Conservation (phyloP, 2,329 filamentous ascomycete species). For the Penicillium sp. region DNA sequence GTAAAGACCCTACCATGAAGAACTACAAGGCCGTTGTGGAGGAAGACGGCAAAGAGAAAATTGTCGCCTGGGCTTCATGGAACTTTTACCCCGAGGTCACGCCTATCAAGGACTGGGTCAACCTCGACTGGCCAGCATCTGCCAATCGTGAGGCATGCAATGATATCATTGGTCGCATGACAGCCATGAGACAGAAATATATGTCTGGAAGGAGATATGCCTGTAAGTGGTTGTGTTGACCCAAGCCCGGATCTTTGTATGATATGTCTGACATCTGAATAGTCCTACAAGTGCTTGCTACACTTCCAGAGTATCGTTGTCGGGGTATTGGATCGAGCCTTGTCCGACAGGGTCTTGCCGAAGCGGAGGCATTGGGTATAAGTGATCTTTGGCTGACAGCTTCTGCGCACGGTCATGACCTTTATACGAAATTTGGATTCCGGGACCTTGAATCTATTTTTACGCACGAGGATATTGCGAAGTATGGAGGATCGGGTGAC, state of each 20-base stretch:
- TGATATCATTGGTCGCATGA: background rate
- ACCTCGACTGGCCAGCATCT: background rate
- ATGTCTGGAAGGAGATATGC: background rate
- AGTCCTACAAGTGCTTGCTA: constrained; percentile 1
- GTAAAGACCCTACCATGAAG: background rate
- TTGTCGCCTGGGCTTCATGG: background rate
- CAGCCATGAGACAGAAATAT: background rate
- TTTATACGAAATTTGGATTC: constrained; percentile 1
- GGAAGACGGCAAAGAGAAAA: background rate
- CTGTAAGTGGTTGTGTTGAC: background rate
- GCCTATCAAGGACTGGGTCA: background rate
- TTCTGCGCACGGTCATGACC: background rate
- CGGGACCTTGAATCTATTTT: background rate
- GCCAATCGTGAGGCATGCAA: background rate
- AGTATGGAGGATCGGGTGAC: background rate
- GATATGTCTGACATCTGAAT: background rate
- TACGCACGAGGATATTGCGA: background rate
- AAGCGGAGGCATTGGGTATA: background rate
- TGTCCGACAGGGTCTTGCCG: background rate
- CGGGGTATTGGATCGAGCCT: background rate
- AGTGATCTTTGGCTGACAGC: constrained; percentile 1
- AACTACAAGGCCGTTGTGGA: background rate
- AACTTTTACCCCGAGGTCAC: background rate
- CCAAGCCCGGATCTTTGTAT: background rate
- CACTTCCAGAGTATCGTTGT: background rate